phyloP scores from a whole-genome alignment of 2,329 filamentous ascomycete genomes.

The Leptosphaerulina australis region DNA sequence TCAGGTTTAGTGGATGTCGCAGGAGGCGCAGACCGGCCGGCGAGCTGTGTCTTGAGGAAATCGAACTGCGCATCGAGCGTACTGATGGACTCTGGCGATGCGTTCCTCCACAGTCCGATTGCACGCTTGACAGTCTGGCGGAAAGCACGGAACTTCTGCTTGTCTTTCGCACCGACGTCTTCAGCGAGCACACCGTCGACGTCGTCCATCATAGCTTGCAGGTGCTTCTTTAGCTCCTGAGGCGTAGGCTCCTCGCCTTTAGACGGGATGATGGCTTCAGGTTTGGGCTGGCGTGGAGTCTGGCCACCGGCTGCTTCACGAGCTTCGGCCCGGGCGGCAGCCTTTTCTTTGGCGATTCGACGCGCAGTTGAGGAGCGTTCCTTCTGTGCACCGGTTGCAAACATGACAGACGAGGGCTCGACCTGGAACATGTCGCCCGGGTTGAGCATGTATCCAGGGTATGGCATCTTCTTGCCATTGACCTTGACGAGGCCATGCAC shows the following conservation, averaged over 20 bases:
- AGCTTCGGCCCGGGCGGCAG: slow-evolving; percentile 36
- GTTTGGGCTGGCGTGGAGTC: slow-evolving; percentile 20
- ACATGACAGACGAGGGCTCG: slow-evolving; percentile 84
- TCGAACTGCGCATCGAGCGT: slow-evolving; percentile 53
- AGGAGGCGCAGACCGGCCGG: slow-evolving; percentile 11
- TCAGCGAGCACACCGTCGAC: slow-evolving; percentile 66
- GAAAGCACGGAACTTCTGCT: slow-evolving; percentile 77
- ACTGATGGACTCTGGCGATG: slow-evolving; percentile 54
- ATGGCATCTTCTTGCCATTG: slow-evolving; percentile 96
- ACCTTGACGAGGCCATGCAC: slow-evolving; percentile 92
- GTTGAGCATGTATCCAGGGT: slow-evolving; percentile 92
- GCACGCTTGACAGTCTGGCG: slow-evolving; percentile 68
- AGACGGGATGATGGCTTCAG: slow-evolving; percentile 8
- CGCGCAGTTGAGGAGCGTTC: slow-evolving; percentile 37
- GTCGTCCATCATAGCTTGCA: slow-evolving; percentile 50
- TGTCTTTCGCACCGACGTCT: slow-evolving; percentile 70
- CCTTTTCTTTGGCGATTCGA: slow-evolving; percentile 38
- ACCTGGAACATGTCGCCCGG: slow-evolving; percentile 99
- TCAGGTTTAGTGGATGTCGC: slow-evolving; percentile 3
- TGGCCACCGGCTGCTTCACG: slow-evolving; percentile 30
- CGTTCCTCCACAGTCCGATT: slow-evolving; percentile 59
- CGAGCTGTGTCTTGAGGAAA: slow-evolving; percentile 49
- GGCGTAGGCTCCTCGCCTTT: slow-evolving; percentile 36
- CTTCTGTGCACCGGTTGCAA: slow-evolving; percentile 80
- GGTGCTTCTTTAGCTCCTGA: slow-evolving; percentile 41